Evolutionary conservation across 768 basidiomycete genomes (phyloP).

Genomic region (Termitomyces sp.): DNA sequence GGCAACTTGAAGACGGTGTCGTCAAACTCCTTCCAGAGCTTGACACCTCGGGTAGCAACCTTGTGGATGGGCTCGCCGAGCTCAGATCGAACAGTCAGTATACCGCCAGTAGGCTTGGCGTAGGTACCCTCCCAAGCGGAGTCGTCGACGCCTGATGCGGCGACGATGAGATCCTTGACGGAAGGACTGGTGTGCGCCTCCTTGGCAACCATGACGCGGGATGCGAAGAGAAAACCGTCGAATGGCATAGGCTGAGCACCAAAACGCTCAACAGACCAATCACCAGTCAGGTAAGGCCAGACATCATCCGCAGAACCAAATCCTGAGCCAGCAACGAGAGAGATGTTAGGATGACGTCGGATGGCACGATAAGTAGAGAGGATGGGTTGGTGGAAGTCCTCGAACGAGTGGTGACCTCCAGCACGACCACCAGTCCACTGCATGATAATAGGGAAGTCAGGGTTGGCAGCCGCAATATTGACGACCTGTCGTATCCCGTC

Average conservation of each 20-base stretch:
- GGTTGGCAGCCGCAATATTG: conserved; percentile 90
- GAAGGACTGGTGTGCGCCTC: conserved; percentile 93
- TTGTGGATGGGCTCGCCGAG: conserved; percentile 99
- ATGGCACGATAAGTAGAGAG: conserved; percentile 87
- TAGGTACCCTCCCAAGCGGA: conserved; percentile 94
- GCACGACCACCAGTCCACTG: conserved; percentile 99
- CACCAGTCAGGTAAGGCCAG: conserved; percentile 95
- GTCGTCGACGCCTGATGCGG: conserved; percentile 88
- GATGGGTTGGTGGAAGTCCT: conserved; percentile 97
- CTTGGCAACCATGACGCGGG: conserved; percentile 97
- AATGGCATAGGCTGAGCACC: conserved; percentile 95
- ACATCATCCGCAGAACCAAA: conserved; percentile 94
- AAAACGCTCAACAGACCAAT: conserved; percentile 84
- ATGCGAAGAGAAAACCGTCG: conserved; percentile 95
- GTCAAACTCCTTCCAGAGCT: conserved; percentile 99
- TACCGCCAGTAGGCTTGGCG: conserved; percentile 88
- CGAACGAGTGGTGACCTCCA: conserved; percentile 96
- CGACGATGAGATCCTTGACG: conserved; percentile 96
- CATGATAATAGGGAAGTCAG: conserved; percentile 94
- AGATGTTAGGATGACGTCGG: conserved; percentile 83
- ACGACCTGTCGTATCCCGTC: conserved; percentile 97
- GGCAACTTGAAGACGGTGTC: conserved; percentile 92
- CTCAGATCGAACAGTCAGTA: conserved; percentile 95
- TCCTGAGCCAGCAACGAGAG: conserved; percentile 89
- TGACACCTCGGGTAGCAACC: conserved; percentile 94